Evolutionary conservation across 2,329 filamentous ascomycete genomes (phyloP).

Genomic region (Aotearoamyces nothofagi): DNA sequence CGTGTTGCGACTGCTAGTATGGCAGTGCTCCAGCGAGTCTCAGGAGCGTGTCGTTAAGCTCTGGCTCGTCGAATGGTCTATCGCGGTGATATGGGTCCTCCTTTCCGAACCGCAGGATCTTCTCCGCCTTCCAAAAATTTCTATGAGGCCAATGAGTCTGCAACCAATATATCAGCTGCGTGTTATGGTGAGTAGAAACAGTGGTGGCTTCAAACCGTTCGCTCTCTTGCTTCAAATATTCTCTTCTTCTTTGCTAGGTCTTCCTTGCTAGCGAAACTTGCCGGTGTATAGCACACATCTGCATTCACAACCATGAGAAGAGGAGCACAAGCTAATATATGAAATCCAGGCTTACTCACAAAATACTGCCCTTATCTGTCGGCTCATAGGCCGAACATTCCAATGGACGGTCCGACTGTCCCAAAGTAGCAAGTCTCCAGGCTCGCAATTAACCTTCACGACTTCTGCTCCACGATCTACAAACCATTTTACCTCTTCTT

Average conservation of each 20-base stretch:
- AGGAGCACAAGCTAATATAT: neutral
- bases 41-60: constrained; percentile 5
- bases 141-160: constrained; percentile 8
- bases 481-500: constrained; percentile 28
- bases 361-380: constrained; percentile 12
- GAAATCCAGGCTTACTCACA: constrained; percentile 5
- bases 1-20: no score
- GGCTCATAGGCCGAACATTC: constrained; percentile 19
- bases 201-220: constrained; percentile 1
- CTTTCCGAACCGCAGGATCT: constrained; percentile 7
- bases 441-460: constrained; percentile 24
- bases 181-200: neutral
- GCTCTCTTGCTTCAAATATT: constrained; percentile 3
- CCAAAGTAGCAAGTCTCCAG: constrained; percentile 29
- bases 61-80: constrained; percentile 7
- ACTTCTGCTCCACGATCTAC: constrained; percentile 22
- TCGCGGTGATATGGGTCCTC: constrained; percentile 7
- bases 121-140: constrained; percentile 6
- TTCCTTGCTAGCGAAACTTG: constrained; percentile 1
- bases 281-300: constrained; percentile 7
- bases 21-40: constrained; percentile 6
- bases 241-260: constrained; percentile 4
- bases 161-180: constrained; percentile 1
- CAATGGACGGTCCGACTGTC: constrained; percentile 32
- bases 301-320: no score